Conservation (phyloP, 176 grass and related monocot species). For the bread wheat (Triticum aestivum) region DNA sequence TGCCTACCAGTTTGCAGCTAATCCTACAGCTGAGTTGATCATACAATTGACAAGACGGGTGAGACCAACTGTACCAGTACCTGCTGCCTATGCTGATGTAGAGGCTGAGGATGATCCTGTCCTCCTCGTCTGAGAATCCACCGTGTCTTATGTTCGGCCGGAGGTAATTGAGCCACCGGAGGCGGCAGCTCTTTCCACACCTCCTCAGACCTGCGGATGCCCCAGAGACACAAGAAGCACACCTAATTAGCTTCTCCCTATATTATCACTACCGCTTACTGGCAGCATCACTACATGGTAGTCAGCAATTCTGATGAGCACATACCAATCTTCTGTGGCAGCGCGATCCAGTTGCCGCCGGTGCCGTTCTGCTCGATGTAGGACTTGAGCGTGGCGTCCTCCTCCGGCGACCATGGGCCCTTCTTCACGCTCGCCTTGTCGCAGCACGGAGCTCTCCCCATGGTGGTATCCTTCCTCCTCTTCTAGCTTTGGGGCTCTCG, state of each 20-base stretch:
- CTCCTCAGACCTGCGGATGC: constrained; percentile 67
- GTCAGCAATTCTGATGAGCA: neutral
- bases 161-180: constrained; percentile 97
- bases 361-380: constrained; percentile 96
- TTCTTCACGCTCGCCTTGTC: constrained; percentile 96
- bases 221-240: neutral
- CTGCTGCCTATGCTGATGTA: constrained; percentile 97
- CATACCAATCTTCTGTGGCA: constrained; percentile 92
- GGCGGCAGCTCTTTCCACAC: constrained; percentile 95
- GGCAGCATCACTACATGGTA: neutral
- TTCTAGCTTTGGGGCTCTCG: constrained; percentile 28
- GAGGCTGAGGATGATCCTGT: constrained; percentile 75
- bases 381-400: constrained; percentile 87
- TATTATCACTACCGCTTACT: neutral
- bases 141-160: constrained; percentile 92
- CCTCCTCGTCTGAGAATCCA: constrained; percentile 93
- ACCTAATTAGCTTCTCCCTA: neutral
- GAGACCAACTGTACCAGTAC: constrained; percentile 38
- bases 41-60: neutral
- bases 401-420: constrained; percentile 90
- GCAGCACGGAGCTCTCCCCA: constrained; percentile 94
- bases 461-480: constrained; percentile 26
- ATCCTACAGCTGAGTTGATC: constrained; percentile 38
- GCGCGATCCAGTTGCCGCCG: constrained; percentile 91
- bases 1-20: constrained; percentile 39